Percentiles rank a stretch among this genome's conserved stretches.
phyloP scores from a whole-genome alignment of 1,284 basidiomycete species.

The Stygiomarasmius scandens region DNA sequence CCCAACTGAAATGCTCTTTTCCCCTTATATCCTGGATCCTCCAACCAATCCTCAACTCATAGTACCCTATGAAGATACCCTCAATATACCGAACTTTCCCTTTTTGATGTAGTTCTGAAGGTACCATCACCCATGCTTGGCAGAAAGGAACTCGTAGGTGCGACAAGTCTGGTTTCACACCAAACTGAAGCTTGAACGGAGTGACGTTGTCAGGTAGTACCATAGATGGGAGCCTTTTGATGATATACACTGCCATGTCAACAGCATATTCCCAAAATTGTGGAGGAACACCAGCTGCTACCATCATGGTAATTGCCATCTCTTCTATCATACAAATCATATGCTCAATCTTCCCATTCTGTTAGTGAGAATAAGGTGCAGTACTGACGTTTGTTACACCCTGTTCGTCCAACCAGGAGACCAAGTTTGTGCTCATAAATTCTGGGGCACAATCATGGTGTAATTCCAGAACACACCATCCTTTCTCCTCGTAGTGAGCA shows the following conservation, averaged over 20 bases:
- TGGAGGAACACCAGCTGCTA: conserved; percentile 25
- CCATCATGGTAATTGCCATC: conserved; percentile 30
- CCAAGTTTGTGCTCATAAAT: not conserved
- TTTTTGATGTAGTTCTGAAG: conserved; percentile 23
- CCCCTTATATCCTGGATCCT: conserved; percentile 2
- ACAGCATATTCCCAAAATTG: conserved; percentile 28
- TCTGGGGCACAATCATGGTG: conserved; percentile 1
- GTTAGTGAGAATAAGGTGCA: conserved; percentile 26
- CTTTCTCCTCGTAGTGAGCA: not conserved
- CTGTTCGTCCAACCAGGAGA: not conserved
- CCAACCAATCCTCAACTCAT: conserved; percentile 10
- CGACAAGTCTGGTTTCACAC: no score
- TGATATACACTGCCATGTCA: conserved; percentile 20
- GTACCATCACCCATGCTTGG: conserved; percentile 23
- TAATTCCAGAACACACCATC: not conserved
- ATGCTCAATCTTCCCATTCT: no score
- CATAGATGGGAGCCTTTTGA: conserved; percentile 30
- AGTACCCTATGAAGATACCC: conserved; percentile 14
- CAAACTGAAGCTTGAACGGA: no score
- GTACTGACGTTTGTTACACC: not conserved
- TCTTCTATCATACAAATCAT: no score
- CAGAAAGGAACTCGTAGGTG: conserved; percentile 30
- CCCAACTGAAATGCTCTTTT: not conserved
- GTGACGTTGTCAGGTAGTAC: conserved; percentile 26
- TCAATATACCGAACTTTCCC: conserved; percentile 13